phyloP scores from a whole-genome alignment of 306 rosid genomes.

The Abrus precatorius region DNA sequence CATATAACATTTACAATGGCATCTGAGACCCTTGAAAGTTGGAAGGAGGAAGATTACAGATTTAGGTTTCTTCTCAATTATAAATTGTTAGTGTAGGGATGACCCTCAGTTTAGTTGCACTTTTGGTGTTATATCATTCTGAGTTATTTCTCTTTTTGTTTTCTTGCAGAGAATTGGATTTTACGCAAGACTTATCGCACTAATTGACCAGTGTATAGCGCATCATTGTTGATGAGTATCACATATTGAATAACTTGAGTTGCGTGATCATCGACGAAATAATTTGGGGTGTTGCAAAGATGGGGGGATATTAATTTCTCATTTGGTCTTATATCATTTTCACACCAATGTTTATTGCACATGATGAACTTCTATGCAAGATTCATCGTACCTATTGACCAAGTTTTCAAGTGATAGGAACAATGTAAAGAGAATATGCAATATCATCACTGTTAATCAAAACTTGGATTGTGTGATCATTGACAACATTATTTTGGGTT shows the following conservation, averaged over 20 bases:
- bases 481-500: conserved; percentile 30
- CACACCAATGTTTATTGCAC: neutral
- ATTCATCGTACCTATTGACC: conserved; percentile 35
- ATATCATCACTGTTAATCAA: neutral
- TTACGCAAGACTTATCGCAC: conserved; percentile 15
- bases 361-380: conserved; percentile 19
- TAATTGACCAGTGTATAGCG: neutral
- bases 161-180: neutral
- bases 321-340: conserved; percentile 27
- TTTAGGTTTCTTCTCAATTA: too few species aligned
- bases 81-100: too few species aligned
- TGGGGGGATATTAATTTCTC: neutral
- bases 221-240: neutral
- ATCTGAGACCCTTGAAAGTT: too few species aligned
- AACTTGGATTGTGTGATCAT: conserved; percentile 18
- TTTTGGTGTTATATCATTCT: neutral
- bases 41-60: too few species aligned
- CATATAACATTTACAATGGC: too few species aligned
- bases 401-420: neutral
- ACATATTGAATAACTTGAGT: neutral
- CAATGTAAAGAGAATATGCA: conserved; percentile 18
- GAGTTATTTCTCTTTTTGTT: neutral
- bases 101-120: neutral
- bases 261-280: neutral
- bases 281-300: neutral